Base-by-base conservation (phyloP, 768 basidiomycete species). In the Kwoniella europaea region DNA sequence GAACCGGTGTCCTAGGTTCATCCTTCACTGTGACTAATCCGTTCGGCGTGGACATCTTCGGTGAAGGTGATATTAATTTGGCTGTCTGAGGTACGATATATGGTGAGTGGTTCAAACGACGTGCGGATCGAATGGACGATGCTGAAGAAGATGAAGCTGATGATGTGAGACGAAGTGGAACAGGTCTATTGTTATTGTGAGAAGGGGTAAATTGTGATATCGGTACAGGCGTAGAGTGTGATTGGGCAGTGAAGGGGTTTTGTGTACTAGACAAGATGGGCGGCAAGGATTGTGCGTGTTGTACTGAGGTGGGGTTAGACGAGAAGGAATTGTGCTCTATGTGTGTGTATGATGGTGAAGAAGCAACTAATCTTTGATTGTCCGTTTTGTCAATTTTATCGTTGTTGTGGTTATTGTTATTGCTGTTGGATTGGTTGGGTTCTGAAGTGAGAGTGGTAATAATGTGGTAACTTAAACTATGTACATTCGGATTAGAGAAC, bases 301-400 rank as follows among this genome's bases (percentile, higher is more conserved):
- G 24, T 46, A 27, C 50, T 42, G 22, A 12, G 2, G 41, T 43
- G 60, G 60, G 43, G 16, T 10, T 29, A 61, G 60, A 9, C 41
- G 43, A 24, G 63, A 29, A 35, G 2, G n/a, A 41, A 42, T 5
- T 58, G 4, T 24, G 18, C 10, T 44, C 43, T 0, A 15, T 61
- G 54, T 65, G 64, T 65, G 52, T 57, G 20, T 53, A 27, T 65
- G 64, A 65, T 65, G 54, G 64, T 65, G 64, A 65, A 56, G 64
- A 65, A 65, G 64, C 64, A 3, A 20, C 15, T 53, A 53, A 15
- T 35, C 12, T 41, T 58, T 43, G 59, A 61, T 61, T 61, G 59
- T 61, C 35, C 42, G 42, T 44, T 61, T 35, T 35, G 35, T 35
- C 6, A 7, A 35, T 35, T 1, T 6, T 35, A 35, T 35, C 7